phyloP scores from a whole-genome alignment of 1,284 basidiomycete species.

The Leccinum holopus region DNA sequence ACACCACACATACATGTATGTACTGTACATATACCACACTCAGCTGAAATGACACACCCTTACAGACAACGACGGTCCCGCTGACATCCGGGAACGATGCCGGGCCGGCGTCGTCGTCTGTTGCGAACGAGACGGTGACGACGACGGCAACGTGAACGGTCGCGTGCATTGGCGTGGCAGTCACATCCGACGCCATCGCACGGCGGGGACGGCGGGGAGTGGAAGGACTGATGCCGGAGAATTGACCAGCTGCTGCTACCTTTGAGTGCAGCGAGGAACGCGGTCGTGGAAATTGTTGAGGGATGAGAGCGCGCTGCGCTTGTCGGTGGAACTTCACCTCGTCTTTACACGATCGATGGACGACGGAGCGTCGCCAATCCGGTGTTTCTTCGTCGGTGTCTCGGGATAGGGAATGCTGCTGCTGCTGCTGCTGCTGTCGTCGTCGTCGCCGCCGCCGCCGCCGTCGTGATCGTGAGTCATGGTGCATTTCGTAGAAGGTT shows the following conservation, averaged over 20 bases:
- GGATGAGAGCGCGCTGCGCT: background rate
- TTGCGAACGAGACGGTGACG: conserved; percentile 14
- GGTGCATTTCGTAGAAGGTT: conserved; percentile 24
- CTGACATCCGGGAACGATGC: conserved; percentile 21
- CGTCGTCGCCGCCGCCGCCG: background rate
- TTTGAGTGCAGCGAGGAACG: conserved; percentile 26
- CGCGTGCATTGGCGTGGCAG: conserved; percentile 3
- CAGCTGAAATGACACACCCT: no score
- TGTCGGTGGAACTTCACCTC: conserved; percentile 11
- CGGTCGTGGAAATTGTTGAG: conserved; percentile 1
- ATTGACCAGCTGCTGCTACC: conserved; percentile 1
- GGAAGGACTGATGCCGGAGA: conserved; percentile 19
- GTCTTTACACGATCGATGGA: no score
- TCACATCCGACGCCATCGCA: background rate
- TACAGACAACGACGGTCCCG: no score
- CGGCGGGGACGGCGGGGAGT: conserved; percentile 24
- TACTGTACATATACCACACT: no score
- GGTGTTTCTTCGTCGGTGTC: conserved; percentile 33
- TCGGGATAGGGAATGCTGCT: conserved; percentile 16
- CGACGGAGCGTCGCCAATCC: background rate
- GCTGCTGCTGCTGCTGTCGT: background rate
- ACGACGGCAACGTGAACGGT: background rate
- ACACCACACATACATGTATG: no score
- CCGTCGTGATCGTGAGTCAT: conserved; percentile 8
- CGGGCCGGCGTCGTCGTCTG: conserved; percentile 7